Evolutionary conservation across 2,329 filamentous ascomycete genomes (phyloP), one percentile per base, ranked within the genome.

Genomic region (Dactylonectria estremocensis): DNA sequence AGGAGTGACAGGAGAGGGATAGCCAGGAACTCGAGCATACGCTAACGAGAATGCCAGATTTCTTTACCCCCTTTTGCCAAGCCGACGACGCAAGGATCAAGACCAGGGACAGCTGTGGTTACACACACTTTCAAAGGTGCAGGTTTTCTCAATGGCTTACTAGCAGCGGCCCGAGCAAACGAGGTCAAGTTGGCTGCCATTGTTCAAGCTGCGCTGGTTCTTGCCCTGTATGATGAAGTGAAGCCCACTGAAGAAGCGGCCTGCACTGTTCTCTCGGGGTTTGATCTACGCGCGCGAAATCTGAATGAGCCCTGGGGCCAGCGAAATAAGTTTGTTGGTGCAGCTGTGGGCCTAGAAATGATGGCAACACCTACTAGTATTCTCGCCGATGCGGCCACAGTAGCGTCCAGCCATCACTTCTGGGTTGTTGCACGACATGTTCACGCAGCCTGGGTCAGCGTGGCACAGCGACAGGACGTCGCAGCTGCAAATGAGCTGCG

Each of bases 301-400:
- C 40, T 65, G 9, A 45, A 54, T n/a, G 55, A 60, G 20, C 56
- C 62, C 7, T 60, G 55, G 55, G n/a, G 55, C 18, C 55, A 60
- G 62, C 62, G 62, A 18, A 65, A 65, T 22, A 31, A 7, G 40
- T 61, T 65, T 20, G 56, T 60, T 6, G 55, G 56, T 3, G 62
- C 62, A 3, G 62, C 62, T 24, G 49, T 65, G n/a, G 62, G 62
- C 48, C 49, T 53, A 2, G 62, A 65, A 40, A 46, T 65, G 55
- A 65, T 65, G 62, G 13, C 40, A 10, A 61, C 61, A n/a, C 62
- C 62, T 11, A 49, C 43, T 31, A 46, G n/a, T 14, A 43, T 46
- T 9, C 56, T 65, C 22, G 28, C 16, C 6, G 22, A 60, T 8
- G 7, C 24, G 16, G 14, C 5, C 22, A 37, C 28, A 4, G 50